Evolutionary conservation across 2,329 filamentous ascomycete genomes (phyloP).

Genomic region (Endothia cerciana): DNA sequence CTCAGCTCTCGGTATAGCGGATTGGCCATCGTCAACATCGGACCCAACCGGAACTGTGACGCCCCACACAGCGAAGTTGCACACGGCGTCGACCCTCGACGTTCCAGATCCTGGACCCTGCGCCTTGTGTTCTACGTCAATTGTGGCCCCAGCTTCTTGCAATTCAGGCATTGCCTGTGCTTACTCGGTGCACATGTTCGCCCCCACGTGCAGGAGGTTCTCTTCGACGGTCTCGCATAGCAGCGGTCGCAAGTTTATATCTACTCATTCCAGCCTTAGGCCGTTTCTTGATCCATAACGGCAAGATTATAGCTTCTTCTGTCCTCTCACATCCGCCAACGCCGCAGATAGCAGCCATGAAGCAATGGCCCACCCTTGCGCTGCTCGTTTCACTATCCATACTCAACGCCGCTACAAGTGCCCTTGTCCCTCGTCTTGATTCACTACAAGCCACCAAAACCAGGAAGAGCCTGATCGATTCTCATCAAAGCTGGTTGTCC

Average conservation of each 20-base stretch:
- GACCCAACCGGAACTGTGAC: not conserved
- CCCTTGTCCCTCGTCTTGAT: not conserved
- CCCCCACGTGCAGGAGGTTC: not conserved
- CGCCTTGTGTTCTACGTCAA: not conserved
- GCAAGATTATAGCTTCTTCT: not conserved
- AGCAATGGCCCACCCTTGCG: not conserved
- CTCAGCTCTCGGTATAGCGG: not conserved
- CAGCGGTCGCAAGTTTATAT: not conserved
- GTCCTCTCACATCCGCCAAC: not conserved
- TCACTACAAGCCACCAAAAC: not conserved
- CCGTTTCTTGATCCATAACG: not conserved
- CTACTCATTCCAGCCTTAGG: not conserved
- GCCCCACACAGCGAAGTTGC: not conserved
- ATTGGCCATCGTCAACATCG: not conserved
- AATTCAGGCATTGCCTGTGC: not conserved
- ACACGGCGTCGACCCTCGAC: not conserved
- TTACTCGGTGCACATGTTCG: not conserved
- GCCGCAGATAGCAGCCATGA: not conserved
- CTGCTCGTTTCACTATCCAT: not conserved
- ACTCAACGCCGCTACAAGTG: not conserved
- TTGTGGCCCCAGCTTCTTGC: not conserved
- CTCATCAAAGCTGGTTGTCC: not conserved
- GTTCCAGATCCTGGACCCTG: not conserved
- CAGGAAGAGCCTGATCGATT: not conserved
- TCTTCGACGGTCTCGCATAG: not conserved